Evolutionary conservation across 345 rosid species (phyloP).

Genomic region (Abelmoschus esculentus): DNA sequence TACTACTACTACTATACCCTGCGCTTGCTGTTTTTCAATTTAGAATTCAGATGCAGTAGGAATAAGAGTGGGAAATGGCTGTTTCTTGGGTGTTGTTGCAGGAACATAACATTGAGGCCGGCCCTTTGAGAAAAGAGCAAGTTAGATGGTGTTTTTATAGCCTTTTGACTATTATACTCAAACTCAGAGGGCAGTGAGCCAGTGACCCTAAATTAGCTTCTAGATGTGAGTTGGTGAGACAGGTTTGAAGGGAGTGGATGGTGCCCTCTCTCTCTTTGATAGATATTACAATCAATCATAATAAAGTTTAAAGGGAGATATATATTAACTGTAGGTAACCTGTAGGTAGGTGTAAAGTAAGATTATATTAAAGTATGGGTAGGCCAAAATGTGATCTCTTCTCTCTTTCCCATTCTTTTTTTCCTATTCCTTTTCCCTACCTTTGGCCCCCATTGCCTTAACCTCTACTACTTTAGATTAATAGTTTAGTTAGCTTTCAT

Average conservation of each 20-base stretch:
- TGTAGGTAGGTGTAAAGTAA: conserved; percentile 49
- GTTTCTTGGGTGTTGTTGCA: not conserved
- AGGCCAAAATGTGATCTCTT: conserved; percentile 14
- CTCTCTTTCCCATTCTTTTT: not conserved
- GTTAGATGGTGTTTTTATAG: conserved; percentile 37
- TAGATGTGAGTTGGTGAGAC: conserved; percentile 98
- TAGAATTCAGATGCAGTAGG: not conserved
- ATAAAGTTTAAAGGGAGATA: not conserved
- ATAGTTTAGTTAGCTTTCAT: conserved; percentile 32
- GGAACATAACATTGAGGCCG: conserved; percentile 22
- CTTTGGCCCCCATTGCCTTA: not conserved
- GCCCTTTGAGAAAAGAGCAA: conserved; percentile 21
- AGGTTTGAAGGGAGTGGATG: conserved; percentile 54
- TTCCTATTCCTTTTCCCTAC: not conserved
- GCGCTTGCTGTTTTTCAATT: not conserved
- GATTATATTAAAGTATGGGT: conserved; percentile 18
- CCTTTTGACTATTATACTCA: conserved; percentile 34
- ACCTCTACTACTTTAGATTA: conserved; percentile 9
- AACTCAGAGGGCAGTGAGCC: conserved; percentile 10
- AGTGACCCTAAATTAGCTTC: conserved; percentile 50
- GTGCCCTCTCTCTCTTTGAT: conserved; percentile 38
- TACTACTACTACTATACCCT: not conserved
- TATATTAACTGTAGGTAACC: conserved; percentile 30
- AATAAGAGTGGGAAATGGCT: conserved; percentile 3
- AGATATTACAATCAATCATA: conserved; percentile 21